Evolutionary conservation across 1,284 basidiomycete species (phyloP), one percentile per base, ranked within the genome.

Genomic region (Pisolithus thermaeus): DNA sequence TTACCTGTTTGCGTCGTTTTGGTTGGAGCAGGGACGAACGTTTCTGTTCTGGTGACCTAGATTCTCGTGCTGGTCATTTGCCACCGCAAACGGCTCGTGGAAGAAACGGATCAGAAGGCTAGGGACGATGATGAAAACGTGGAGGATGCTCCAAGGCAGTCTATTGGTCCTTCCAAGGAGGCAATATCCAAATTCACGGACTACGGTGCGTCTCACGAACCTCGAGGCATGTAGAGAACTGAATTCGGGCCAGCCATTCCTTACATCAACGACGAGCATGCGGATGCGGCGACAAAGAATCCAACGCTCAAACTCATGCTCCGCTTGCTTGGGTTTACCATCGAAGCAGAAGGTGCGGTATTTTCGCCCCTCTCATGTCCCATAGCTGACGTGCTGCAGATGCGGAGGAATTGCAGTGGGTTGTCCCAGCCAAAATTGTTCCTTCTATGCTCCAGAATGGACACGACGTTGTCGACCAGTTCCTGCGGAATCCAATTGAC

Each of bases 271-370:
- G 83, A 92, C 50, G 82, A 89, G 50, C 79, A 85, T 50, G 83
- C 82, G 5, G 71, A 82, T n/a, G 90, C 87, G 0, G 86, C 86
- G 0, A 85, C 84, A 23, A 84, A 81, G 60, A 83, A 95, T 61
- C 73, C 84, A 4, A 78, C 87, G 51, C 72, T 97, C 55, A 92
- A 92, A 62, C 78, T 97, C 8, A 68, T 97, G 56, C 87, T 95
- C 66, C 80, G 84, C 28, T 70, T 93, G 16, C 72, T 82, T 25
- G 80, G 81, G 51, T 91, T 88, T 65, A 71, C 71, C 56, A 73
- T 84, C 49, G 63, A 42, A 32, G 76, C 81, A 50, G 79, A 88
- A 64, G 79, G 90, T 87, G 65, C 14, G 65, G 57, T 23, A 46
- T 37, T 22, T 52, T 23, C 45, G 42, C 41, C 30, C 35, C 52